These are phyloP conservation scores for Mayamaea pseudoterrestris DNA, from an alignment of 108 stramenopile species.

Conservation along the genomic window DNA sequence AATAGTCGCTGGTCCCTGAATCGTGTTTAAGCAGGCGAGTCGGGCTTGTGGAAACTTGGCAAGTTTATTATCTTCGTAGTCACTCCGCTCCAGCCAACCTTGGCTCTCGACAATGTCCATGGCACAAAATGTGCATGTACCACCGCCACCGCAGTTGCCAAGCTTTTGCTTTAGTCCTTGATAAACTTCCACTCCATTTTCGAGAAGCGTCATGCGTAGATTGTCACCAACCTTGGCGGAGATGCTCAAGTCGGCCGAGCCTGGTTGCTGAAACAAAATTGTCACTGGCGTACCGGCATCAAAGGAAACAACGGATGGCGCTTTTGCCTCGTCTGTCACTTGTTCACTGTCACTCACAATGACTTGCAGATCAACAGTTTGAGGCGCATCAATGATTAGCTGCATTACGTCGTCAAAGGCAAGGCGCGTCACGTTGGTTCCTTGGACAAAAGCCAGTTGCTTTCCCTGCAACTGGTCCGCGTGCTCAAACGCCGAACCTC, in stretches of 20 bases:
- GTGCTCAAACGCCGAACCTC: slow-evolving; percentile 36
- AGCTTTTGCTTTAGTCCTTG: slow-evolving; percentile 64
- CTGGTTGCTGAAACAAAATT: slow-evolving; percentile 51
- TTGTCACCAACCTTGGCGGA: slow-evolving; percentile 74
- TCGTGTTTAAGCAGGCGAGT: slow-evolving; percentile 67
- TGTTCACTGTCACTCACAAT: slow-evolving; percentile 2
- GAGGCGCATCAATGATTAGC: slow-evolving; percentile 43
- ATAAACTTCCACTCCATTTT: slow-evolving; percentile 67
- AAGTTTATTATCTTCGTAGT: slow-evolving; percentile 52
- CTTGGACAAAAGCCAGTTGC: slow-evolving; percentile 34
- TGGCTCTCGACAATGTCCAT: slow-evolving; percentile 42
- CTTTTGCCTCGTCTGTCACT: slow-evolving; percentile 1
- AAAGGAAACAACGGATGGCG: too few relatives aligned
- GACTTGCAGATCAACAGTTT: slow-evolving; percentile 44
- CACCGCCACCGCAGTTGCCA: slow-evolving; percentile 68
- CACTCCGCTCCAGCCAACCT: slow-evolving; percentile 56
- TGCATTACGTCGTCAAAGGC: slow-evolving; percentile 70
- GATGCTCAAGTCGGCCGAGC: slow-evolving; percentile 27
- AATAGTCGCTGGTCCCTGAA: slow-evolving; percentile 71
- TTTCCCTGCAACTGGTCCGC: slow-evolving; percentile 25
- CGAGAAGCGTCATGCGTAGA: slow-evolving; percentile 39
- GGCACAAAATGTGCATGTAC: slow-evolving; percentile 72
- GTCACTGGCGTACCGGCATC: slow-evolving; percentile 41
- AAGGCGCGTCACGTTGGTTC: slow-evolving; percentile 33
- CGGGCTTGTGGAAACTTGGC: slow-evolving; percentile 33